These are phyloP conservation scores for Volutella citrinella DNA, from an alignment of 2,329 filamentous ascomycete genomes.

Conservation along the genomic window DNA sequence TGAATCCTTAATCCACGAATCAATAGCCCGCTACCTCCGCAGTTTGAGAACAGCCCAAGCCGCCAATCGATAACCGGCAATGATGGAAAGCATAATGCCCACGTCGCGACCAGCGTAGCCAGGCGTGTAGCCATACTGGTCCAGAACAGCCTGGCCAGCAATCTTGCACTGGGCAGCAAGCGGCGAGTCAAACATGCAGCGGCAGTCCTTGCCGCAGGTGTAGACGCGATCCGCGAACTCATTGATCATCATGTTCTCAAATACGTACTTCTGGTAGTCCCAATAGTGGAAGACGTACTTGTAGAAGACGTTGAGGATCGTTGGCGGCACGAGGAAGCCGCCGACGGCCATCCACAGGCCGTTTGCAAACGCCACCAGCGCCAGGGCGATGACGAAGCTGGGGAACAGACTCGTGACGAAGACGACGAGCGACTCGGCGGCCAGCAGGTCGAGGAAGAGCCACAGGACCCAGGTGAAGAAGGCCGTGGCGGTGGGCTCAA, in stretches of 20 bases:
- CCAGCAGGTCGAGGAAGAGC: slow-evolving; percentile 80
- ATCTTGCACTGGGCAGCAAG: slow-evolving; percentile 60
- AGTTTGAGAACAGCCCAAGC: slow-evolving; percentile 59
- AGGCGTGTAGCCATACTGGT: slow-evolving; percentile 65
- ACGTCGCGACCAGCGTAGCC: slow-evolving; percentile 72
- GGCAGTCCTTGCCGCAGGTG: slow-evolving; percentile 42
- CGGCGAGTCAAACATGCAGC: slow-evolving; percentile 69
- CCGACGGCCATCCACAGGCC: slow-evolving; percentile 86
- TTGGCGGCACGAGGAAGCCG: slow-evolving; percentile 75
- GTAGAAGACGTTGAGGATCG: slow-evolving; percentile 77
- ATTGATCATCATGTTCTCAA: slow-evolving; percentile 91
- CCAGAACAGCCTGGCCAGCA: slow-evolving; percentile 66
- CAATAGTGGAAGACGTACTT: slow-evolving; percentile 86
- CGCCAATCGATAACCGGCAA: slow-evolving; percentile 53
- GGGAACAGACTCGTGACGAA: slow-evolving; percentile 70
- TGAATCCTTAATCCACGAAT: too few relatives aligned
- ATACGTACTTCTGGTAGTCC: slow-evolving; percentile 83
- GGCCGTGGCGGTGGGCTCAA: slow-evolving; percentile 59
- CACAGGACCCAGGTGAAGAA: slow-evolving; percentile 81
- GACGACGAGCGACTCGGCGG: slow-evolving; percentile 79
- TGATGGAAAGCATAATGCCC: slow-evolving; percentile 75
- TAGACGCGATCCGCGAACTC: slow-evolving; percentile 70
- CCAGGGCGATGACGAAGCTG: slow-evolving; percentile 76
- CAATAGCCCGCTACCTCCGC: slow-evolving; percentile 11
- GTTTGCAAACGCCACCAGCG: slow-evolving; percentile 80